phyloP scores from a whole-genome alignment of 768 basidiomycete genomes.

The Lanmaoa rubissima region DNA sequence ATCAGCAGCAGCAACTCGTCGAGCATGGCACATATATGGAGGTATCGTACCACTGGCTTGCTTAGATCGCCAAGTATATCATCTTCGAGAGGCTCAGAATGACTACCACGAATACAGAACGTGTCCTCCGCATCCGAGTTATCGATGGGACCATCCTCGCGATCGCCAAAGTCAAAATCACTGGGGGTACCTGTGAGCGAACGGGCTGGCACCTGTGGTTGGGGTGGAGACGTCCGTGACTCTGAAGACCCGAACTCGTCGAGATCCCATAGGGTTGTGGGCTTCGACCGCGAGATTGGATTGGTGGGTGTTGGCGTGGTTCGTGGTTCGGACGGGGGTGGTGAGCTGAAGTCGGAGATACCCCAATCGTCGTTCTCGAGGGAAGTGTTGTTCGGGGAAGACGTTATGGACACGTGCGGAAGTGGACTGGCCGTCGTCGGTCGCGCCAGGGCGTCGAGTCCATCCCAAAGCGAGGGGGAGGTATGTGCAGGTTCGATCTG shows the following conservation, averaged over 20 bases:
- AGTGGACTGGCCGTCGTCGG: constrained; percentile 17
- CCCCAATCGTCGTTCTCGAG: constrained; percentile 45
- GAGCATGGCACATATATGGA: background rate
- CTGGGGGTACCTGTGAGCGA: constrained; percentile 38
- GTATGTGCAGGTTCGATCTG: background rate
- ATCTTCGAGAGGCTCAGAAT: too few relatives aligned
- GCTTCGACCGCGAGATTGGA: background rate
- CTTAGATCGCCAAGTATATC: constrained; percentile 66
- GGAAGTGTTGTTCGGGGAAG: background rate
- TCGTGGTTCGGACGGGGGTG: constrained; percentile 20
- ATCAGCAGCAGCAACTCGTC: background rate
- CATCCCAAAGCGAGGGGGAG: constrained; percentile 55
- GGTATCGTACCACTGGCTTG: constrained; percentile 48
- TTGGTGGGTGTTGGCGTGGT: constrained; percentile 7
- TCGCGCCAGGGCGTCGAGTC: constrained; percentile 51
- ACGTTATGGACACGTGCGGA: background rate
- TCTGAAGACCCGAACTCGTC: constrained; percentile 40
- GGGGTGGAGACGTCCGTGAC: constrained; percentile 5
- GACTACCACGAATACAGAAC: background rate
- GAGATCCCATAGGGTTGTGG: constrained; percentile 41
- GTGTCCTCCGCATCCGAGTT: constrained; percentile 35
- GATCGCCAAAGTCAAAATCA: constrained; percentile 66
- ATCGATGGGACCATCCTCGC: constrained; percentile 40
- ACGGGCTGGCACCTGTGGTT: constrained; percentile 4
- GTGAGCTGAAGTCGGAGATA: constrained; percentile 36